Conservation (phyloP, 441 rosid genomes). For the Gossypium lobatum region DNA sequence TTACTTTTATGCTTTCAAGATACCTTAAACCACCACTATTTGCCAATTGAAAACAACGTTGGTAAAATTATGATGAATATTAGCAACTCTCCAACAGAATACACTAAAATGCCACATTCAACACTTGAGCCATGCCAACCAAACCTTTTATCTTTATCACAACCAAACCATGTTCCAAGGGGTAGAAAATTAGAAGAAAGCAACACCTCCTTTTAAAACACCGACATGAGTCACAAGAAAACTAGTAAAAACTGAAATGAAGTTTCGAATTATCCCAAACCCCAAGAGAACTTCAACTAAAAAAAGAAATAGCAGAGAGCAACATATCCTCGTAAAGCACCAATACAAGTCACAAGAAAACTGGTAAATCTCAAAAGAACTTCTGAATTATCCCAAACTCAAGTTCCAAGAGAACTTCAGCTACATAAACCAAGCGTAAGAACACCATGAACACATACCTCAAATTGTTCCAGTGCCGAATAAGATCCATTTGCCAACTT, state of each 20-base stretch:
- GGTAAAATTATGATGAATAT: neutral
- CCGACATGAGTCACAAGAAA: neutral
- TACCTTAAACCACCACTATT: neutral
- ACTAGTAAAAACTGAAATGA: neutral
- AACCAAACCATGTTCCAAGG: neutral
- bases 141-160: neutral
- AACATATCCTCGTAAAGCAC: neutral
- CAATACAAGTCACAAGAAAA: neutral
- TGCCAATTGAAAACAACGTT: neutral
- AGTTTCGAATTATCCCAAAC: neutral
- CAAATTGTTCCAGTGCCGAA: conserved; percentile 60
- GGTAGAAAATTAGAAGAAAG: neutral
- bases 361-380: neutral
- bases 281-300: conserved; percentile 13
- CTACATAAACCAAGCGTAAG: conserved; percentile 7
- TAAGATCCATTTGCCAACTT: conserved; percentile 80
- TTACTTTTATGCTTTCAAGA: neutral
- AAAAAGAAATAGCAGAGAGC: too few relatives aligned
- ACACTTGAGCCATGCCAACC: neutral
- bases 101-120: neutral
- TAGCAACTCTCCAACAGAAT: neutral
- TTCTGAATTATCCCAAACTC: neutral
- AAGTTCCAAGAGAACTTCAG: conserved; percentile 13
- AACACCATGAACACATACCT: conserved; percentile 38
- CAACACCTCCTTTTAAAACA: neutral